Evolutionary conservation across 1,139 yeast genomes (phyloP).

Genomic region (Nakaseomyces bracarensis): DNA sequence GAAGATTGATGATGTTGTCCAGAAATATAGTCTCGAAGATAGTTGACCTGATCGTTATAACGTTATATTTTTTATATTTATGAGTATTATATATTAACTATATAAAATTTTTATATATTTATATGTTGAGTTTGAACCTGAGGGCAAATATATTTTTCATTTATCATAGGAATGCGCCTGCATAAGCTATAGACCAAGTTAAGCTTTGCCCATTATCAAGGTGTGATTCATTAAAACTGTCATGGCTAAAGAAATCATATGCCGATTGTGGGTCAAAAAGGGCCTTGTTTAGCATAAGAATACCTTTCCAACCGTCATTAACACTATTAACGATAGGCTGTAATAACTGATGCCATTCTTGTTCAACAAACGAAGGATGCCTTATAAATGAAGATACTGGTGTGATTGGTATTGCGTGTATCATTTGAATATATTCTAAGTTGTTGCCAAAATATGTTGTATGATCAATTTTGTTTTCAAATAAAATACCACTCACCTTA

Average conservation of each 20-base stretch:
- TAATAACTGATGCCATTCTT: slow-evolving; percentile 68
- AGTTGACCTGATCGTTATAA: neutral
- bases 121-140: neutral
- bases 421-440: slow-evolving; percentile 83
- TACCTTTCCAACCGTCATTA: slow-evolving; percentile 82
- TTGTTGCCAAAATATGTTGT: slow-evolving; percentile 81
- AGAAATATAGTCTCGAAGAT: slow-evolving; percentile 21
- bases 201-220: slow-evolving; percentile 84
- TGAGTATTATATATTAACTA: neutral
- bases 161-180: slow-evolving; percentile 38
- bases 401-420: slow-evolving; percentile 87
- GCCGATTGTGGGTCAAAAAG: slow-evolving; percentile 59
- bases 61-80: slow-evolving; percentile 3
- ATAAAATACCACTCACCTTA: slow-evolving; percentile 67
- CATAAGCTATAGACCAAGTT: slow-evolving; percentile 81
- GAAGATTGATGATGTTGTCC: slow-evolving; percentile 23
- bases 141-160: neutral
- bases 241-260: slow-evolving; percentile 56
- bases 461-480: slow-evolving; percentile 85
- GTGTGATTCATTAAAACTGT: slow-evolving; percentile 41
- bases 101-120: neutral
- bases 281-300: slow-evolving; percentile 71
- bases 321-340: slow-evolving; percentile 44
- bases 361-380: slow-evolving; percentile 54
- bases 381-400: slow-evolving; percentile 77